phyloP scores from a whole-genome alignment of 2,329 filamentous ascomycete species.

The Cercospora sp. region DNA sequence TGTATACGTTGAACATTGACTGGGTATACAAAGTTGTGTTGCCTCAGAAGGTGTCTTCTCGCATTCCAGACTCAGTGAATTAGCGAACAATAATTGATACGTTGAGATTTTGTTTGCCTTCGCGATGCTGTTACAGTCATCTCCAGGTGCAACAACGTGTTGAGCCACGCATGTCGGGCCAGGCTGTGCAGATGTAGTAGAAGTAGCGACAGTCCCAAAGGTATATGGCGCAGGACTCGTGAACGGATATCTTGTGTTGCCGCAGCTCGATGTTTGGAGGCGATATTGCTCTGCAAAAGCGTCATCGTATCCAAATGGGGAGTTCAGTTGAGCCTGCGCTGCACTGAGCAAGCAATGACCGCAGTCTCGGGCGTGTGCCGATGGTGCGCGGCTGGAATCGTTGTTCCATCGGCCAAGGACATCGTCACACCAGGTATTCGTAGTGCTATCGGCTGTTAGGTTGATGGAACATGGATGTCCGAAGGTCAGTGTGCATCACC shows the following conservation, averaged over 20 bases:
- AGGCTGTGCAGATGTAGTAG: too few species aligned
- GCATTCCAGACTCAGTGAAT: not conserved
- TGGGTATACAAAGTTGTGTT: not conserved
- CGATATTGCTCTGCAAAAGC: too few species aligned
- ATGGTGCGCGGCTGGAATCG: not conserved
- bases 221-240: too few species aligned
- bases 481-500: not conserved
- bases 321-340: too few species aligned
- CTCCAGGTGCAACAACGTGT: not conserved
- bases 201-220: too few species aligned
- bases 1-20: not conserved
- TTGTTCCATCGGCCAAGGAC: not conserved
- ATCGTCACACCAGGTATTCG: not conserved
- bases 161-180: not conserved
- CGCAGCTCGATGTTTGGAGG: too few species aligned
- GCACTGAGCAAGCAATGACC: too few species aligned
- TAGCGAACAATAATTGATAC: not conserved
- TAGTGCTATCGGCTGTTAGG: not conserved
- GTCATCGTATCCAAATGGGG: too few species aligned
- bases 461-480: not conserved
- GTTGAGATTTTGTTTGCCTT: not conserved
- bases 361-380: too few species aligned
- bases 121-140: not conserved
- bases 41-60: not conserved
- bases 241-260: too few species aligned